Base-by-base conservation (phyloP, 805 yeast species). In the Nakazawaea holstii region DNA sequence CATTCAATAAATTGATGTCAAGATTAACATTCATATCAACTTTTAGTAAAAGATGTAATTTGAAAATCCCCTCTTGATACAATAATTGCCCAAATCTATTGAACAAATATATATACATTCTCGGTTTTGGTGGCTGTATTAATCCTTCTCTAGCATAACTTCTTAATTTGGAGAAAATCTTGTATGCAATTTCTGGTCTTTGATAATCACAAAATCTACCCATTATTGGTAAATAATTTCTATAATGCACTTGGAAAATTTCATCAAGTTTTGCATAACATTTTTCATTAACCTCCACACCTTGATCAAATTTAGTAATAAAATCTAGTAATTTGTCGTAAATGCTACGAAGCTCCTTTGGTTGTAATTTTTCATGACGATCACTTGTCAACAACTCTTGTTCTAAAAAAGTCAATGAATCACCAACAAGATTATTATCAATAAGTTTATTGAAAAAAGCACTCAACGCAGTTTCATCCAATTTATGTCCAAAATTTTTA, bases 21-120 rank as follows among this genome's bases (percentile, higher is more conserved):
- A 80, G 73, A 49, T 72, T 76, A 37, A 84, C 64, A 9, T 69
- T 63, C 41, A 76, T 53, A 51, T 87, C 95, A 73, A 82, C 74
- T 48, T 84, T 81, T 58, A 83, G 65, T 41, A 75, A 72, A 46
- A 79, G 74, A 54, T 85, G 88, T 3, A 87, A 61, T 49, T 81
- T 84, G 42, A 69, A 69, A 14, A 85, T 79, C 0, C 92, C 94
- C 7, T 80, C 82, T 49, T 75, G 80, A 53, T 81, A 86, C 31
- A 72, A 63, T 45, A 67, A 66, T 42, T 71, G 70, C 1, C 89
- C 86, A 64, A 84, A 84, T 41, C 75, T 75, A 44, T 74, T 68
- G 58, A 87, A 80, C 24, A 86, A 60, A 53, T 76, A 76, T 46
- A 73, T 61, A 55, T 85, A 87, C 61, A 84, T 76, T 20, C 79